Percentiles rank a stretch among this genome's conserved stretches.
These are phyloP conservation scores for Myrmaecium sp. DNA, from an alignment of 2,329 filamentous ascomycete species.

Conservation along the genomic window DNA sequence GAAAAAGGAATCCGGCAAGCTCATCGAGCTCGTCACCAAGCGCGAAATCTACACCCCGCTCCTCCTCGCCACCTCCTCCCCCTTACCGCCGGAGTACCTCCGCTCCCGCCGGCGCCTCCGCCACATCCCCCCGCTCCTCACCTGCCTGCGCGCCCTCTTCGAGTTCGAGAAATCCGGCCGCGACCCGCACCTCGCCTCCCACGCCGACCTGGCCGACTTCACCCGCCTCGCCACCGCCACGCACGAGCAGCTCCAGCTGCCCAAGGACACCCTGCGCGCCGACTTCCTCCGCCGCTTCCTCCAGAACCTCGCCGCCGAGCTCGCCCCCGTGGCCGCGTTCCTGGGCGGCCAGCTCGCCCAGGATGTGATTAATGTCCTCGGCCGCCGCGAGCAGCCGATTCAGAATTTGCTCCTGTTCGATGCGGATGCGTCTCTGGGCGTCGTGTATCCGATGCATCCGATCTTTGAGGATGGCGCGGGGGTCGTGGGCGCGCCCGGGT, in stretches of 20 bases:
- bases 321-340: conserved; percentile 75
- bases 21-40: conserved; percentile 77
- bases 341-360: conserved; percentile 83
- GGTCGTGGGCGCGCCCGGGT: too few relatives aligned
- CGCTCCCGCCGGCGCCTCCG: conserved; percentile 50
- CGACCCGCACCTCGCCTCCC: conserved; percentile 26
- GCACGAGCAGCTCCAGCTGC: conserved; percentile 46
- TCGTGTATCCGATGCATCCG: conserved; percentile 69
- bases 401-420: conserved; percentile 93
- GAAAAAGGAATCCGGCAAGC: conserved; percentile 48
- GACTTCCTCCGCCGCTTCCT: conserved; percentile 70
- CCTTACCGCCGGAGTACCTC: conserved; percentile 49
- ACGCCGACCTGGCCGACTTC: conserved; percentile 57
- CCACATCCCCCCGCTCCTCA: conserved; percentile 68
- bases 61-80: conserved; percentile 65
- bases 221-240: conserved; percentile 62
- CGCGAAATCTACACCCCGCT: conserved; percentile 80
- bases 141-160: conserved; percentile 80
- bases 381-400: conserved; percentile 79
- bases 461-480: too few relatives aligned
- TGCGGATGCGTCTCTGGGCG: conserved; percentile 60
- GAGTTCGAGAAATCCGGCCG: conserved; percentile 51
- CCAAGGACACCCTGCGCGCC: conserved; percentile 25
- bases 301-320: conserved; percentile 68
- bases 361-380: conserved; percentile 92